Conservation (phyloP, 257 asterid genomes). For the Paulownia fortunei region DNA sequence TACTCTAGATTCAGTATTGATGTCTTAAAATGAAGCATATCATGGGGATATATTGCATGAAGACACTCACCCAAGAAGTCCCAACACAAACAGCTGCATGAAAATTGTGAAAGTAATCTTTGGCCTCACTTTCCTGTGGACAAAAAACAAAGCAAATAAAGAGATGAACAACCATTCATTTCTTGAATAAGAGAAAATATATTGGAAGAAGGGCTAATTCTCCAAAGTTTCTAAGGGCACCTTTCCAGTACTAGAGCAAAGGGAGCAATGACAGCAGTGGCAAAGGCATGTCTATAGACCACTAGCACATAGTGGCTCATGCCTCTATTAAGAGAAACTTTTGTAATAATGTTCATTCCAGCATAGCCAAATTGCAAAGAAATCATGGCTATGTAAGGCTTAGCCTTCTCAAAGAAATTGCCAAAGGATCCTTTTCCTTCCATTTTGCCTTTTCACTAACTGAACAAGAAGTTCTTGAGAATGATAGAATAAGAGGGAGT, state of each 20-base stretch:
- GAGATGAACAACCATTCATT: background rate
- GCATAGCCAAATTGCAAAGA: conserved; percentile 91
- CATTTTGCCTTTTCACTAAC: conserved; percentile 41
- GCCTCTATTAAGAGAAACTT: conserved; percentile 87
- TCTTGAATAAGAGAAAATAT: background rate
- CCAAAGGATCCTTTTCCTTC: conserved; percentile 62
- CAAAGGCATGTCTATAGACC: conserved; percentile 93
- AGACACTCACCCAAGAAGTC: conserved; percentile 86
- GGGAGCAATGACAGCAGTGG: conserved; percentile 89
- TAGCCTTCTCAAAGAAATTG: conserved; percentile 55
- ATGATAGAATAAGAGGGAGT: background rate
- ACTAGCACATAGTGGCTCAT: conserved; percentile 95
- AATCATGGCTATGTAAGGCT: conserved; percentile 89
- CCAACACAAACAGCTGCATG: conserved; percentile 83
- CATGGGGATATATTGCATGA: background rate
- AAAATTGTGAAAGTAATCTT: conserved; percentile 81
- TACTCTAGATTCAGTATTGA: too few relatives aligned
- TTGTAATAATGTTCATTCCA: conserved; percentile 90
- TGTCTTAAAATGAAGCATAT: background rate
- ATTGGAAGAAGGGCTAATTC: too few relatives aligned
- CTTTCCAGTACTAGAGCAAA: conserved; percentile 85
- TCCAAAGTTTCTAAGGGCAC: conserved; percentile 31
- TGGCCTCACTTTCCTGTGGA: conserved; percentile 83
- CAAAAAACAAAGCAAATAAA: background rate
- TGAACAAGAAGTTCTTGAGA: background rate